Conservation (phyloP, 805 yeast genomes). For the Kuraishia molischiana region DNA sequence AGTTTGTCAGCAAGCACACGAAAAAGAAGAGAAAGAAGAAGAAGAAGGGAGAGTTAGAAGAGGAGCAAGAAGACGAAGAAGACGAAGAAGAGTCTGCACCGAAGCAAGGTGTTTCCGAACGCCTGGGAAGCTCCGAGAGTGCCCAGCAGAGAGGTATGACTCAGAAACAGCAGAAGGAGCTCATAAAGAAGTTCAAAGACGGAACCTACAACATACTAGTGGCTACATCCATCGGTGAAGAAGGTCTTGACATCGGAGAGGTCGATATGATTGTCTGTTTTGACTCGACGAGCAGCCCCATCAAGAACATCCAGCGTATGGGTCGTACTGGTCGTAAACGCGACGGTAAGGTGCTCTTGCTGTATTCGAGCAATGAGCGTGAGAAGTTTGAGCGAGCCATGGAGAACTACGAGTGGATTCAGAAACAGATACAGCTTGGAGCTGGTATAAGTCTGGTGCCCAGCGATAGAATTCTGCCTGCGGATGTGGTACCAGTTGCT, state of each 20-base stretch:
- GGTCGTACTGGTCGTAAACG: slow-evolving; percentile 97
- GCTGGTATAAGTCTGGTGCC: slow-evolving; percentile 30
- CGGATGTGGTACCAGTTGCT: slow-evolving; percentile 41
- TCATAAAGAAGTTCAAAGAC: slow-evolving; percentile 60
- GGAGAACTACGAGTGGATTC: slow-evolving; percentile 75
- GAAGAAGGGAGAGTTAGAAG: slow-evolving; percentile 21
- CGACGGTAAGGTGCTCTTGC: slow-evolving; percentile 70
- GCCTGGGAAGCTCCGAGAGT: slow-evolving; percentile 58
- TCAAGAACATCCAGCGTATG: slow-evolving; percentile 89
- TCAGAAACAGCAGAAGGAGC: slow-evolving; percentile 77
- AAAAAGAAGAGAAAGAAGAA: slow-evolving; percentile 31
- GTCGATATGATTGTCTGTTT: slow-evolving; percentile 90
- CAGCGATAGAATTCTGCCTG: slow-evolving; percentile 65
- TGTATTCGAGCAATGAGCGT: slow-evolving; percentile 73
- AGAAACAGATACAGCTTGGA: slow-evolving; percentile 50
- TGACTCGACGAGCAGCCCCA: slow-evolving; percentile 90
- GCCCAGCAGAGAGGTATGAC: slow-evolving; percentile 84
- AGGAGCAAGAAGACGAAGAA: slow-evolving; percentile 17
- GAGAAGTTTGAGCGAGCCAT: slow-evolving; percentile 73
- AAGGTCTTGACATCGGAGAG: slow-evolving; percentile 96
- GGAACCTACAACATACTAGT: slow-evolving; percentile 76
- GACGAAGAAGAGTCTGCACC: slow-evolving; percentile 12
- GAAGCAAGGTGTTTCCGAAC: slow-evolving; percentile 13
- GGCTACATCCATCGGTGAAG: slow-evolving; percentile 97
- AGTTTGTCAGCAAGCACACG: slow-evolving; percentile 30